Conservation (phyloP, 2,329 filamentous ascomycete genomes). For the Ceratocystis colombiana region DNA sequence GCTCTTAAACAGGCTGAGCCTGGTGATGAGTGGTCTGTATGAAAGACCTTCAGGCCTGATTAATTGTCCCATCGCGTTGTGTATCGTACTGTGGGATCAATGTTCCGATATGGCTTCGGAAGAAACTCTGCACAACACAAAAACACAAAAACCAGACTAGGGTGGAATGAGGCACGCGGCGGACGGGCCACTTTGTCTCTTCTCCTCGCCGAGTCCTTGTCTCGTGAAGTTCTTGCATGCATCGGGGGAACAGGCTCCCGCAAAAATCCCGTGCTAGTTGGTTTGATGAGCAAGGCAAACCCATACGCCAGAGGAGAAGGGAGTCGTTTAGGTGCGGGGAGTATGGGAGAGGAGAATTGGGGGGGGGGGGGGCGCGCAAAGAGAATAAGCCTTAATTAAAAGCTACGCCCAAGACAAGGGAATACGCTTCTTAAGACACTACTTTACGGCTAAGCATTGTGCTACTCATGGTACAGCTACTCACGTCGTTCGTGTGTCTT, state of each 20-base stretch:
- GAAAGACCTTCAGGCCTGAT: neutral
- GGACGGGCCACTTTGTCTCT: neutral
- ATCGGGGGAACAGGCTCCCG: neutral
- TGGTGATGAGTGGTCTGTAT: neutral
- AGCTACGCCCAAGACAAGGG: neutral
- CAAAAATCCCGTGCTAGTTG: neutral
- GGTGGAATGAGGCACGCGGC: too few species aligned
- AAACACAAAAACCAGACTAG: too few species aligned
- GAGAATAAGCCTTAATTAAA: neutral
- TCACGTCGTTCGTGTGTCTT: neutral
- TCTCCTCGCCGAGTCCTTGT: neutral
- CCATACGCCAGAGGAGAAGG: neutral
- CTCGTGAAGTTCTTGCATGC: neutral
- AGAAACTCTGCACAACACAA: neutral
- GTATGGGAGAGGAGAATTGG: too few species aligned
- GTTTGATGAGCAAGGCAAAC: neutral
- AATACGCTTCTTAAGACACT: neutral
- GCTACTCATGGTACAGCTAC: constrained; percentile 2
- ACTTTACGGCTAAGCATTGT: neutral
- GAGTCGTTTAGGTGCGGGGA: neutral
- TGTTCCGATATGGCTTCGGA: neutral
- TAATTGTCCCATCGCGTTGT: neutral
- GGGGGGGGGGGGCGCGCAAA: neutral
- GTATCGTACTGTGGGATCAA: neutral
- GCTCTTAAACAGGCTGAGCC: constrained; percentile 1